Percentiles rank a stretch among this genome's conserved stretches.
Evolutionary conservation across 192 early-diverging fungal species (phyloP).

Genomic region (Cetraspora pellucida): DNA sequence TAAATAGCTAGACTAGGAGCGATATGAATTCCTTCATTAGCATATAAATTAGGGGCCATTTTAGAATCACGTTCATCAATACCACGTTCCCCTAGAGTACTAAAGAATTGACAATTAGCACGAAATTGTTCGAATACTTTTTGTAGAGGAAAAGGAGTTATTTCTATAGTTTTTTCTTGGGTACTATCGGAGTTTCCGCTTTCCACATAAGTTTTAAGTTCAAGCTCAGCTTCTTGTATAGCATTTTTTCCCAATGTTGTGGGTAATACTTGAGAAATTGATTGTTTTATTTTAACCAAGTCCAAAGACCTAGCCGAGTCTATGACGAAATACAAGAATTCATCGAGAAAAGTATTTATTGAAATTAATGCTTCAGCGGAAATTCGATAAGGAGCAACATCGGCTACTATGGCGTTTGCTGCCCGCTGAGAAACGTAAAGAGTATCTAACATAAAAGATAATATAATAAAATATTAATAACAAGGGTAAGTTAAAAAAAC

Average conservation of each 20-base stretch:
- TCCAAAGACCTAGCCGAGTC: slow-evolving; percentile 53
- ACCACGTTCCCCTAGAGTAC: slow-evolving; percentile 51
- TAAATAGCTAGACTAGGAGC: slow-evolving; percentile 59
- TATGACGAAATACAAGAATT: slow-evolving; percentile 54
- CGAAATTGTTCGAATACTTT: slow-evolving; percentile 52
- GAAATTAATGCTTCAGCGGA: slow-evolving; percentile 59
- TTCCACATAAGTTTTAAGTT: slow-evolving; percentile 59
- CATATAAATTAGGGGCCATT: slow-evolving; percentile 35
- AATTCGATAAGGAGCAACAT: slow-evolving; percentile 55
- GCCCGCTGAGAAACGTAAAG: slow-evolving; percentile 63
- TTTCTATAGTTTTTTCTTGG: slow-evolving; percentile 38
- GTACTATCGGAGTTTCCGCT: slow-evolving; percentile 49
- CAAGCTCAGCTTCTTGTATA: slow-evolving; percentile 62
- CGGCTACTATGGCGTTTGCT: slow-evolving; percentile 62
- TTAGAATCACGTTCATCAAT: background rate
- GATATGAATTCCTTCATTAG: slow-evolving; percentile 38
- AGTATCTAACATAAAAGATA: slow-evolving; percentile 43
- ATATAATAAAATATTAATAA: no score
- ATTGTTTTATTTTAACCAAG: slow-evolving; percentile 50
- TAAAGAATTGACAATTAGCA: slow-evolving; percentile 57
- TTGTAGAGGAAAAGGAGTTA: slow-evolving; percentile 38
- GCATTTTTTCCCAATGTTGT: slow-evolving; percentile 62
- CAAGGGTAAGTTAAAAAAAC: no score
- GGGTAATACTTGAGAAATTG: slow-evolving; percentile 51
- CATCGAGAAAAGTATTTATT: slow-evolving; percentile 61